phyloP scores from a whole-genome alignment of 1,139 yeast species.

The Yamadazyma dendronema region DNA sequence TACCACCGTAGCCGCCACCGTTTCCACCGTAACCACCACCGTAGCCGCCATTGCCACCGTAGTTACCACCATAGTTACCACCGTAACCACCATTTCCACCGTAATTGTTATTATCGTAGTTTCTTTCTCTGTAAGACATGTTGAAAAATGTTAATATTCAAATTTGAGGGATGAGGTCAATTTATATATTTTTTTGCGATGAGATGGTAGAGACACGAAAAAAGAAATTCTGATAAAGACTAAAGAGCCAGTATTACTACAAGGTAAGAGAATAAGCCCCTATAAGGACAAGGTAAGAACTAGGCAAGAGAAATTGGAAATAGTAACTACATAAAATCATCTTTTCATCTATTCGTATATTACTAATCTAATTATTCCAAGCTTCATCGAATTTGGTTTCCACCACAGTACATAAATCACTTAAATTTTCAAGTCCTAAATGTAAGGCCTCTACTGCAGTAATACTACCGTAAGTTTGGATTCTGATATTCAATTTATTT shows the following conservation, averaged over 20 bases:
- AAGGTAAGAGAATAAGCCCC: slow-evolving; percentile 2
- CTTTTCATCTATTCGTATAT: too few relatives aligned
- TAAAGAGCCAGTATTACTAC: background rate
- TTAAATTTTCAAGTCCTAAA: slow-evolving; percentile 84
- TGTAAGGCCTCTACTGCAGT: slow-evolving; percentile 94
- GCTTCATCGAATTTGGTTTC: slow-evolving; percentile 60
- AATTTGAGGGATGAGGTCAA: slow-evolving; percentile 1
- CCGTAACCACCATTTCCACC: slow-evolving; percentile 8
- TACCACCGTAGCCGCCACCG: slow-evolving; percentile 8
- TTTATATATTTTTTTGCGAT: slow-evolving; percentile 11
- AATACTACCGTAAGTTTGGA: slow-evolving; percentile 86
- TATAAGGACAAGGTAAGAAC: too few relatives aligned
- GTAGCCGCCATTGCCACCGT: slow-evolving; percentile 11
- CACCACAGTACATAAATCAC: slow-evolving; percentile 78
- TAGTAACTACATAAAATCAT: too few relatives aligned
- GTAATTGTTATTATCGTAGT: slow-evolving; percentile 13
- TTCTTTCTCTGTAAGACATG: slow-evolving; percentile 16
- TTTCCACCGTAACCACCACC: slow-evolving; percentile 10
- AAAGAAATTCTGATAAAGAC: slow-evolving; percentile 1
- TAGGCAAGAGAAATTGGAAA: too few relatives aligned
- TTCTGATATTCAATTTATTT: slow-evolving; percentile 81
- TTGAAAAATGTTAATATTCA: slow-evolving; percentile 7
- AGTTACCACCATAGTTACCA: slow-evolving; percentile 7
- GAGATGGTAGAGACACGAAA: slow-evolving; percentile 3
- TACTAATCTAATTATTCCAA: background rate